Evolutionary conservation across 129 eudicot species (phyloP).

Genomic region (Cynara cardunculus): DNA sequence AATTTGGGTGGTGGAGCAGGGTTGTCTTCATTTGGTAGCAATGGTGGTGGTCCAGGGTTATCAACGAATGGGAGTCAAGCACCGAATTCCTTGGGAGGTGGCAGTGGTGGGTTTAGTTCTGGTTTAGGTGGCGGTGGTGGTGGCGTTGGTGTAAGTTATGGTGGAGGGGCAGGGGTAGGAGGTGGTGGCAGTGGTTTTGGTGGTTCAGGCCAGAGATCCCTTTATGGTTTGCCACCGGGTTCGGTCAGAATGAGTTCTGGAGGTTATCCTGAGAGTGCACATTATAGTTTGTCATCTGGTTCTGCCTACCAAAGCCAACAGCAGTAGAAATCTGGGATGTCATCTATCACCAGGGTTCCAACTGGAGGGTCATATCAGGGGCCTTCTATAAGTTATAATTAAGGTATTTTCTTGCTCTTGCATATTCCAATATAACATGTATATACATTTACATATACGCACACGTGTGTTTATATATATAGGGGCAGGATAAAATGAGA

Average conservation of each 20-base stretch:
- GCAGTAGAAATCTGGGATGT: conserved; percentile 42
- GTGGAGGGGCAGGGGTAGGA: conserved; percentile 18
- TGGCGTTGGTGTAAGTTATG: conserved; percentile 36
- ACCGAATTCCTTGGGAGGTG: conserved; percentile 25
- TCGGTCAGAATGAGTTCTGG: conserved; percentile 38
- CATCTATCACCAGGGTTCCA: conserved; percentile 53
- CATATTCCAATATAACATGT: not conserved
- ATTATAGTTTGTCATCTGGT: conserved; percentile 44
- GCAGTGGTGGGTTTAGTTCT: conserved; percentile 29
- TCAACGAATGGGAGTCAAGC: conserved; percentile 30
- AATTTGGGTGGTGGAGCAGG: conserved; percentile 16
- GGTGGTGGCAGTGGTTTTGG: conserved; percentile 31
- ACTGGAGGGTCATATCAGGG: conserved; percentile 45
- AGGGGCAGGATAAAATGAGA: not conserved
- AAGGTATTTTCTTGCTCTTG: conserved; percentile 32
- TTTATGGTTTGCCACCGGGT: conserved; percentile 47
- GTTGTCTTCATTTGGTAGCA: conserved; percentile 3
- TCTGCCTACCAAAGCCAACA: conserved; percentile 46
- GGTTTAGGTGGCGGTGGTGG: conserved; percentile 31
- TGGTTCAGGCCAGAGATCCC: conserved; percentile 23
- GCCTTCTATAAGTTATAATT: conserved; percentile 47
- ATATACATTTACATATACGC: not conserved
- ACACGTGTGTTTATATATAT: not conserved
- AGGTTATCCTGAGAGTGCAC: conserved; percentile 38
- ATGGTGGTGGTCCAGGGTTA: conserved; percentile 30